Conservation (phyloP, 352 stramenopile species). For the Pythium dissotocum region DNA sequence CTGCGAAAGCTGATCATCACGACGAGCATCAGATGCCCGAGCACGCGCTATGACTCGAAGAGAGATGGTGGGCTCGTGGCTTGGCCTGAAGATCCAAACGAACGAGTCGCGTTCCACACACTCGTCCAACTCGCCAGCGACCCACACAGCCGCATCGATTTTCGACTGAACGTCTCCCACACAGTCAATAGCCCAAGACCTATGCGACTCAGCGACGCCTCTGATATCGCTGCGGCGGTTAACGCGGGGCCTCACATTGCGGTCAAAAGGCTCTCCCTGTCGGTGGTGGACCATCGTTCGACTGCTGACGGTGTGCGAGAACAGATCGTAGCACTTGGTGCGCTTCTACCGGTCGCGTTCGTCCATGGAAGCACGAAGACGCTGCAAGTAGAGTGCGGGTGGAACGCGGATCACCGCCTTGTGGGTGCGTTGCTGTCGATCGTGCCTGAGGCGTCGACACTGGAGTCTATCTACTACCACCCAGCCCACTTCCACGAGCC, state of each 20-base stretch:
- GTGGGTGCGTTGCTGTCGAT: neutral
- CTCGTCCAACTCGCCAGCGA: neutral
- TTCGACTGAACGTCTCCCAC: neutral
- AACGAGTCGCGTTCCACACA: neutral
- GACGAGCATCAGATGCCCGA: neutral
- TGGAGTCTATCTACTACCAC: neutral
- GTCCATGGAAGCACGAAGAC: neutral
- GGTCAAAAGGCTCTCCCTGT: neutral
- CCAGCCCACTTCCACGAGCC: no score
- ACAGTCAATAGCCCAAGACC: neutral
- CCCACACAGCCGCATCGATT: neutral
- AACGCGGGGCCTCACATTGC: neutral
- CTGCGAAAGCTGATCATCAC: neutral
- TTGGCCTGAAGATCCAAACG: neutral
- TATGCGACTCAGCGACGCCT: neutral
- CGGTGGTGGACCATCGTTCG: neutral
- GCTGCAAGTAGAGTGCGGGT: neutral
- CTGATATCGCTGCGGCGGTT: neutral
- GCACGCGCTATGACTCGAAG: neutral
- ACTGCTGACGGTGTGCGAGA: neutral
- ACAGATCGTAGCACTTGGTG: neutral
- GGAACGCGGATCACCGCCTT: neutral
- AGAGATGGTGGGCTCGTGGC: neutral
- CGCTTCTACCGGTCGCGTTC: neutral
- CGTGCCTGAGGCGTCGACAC: neutral